Evolutionary conservation across 139 green algal species (phyloP).

Genomic region (Picochlorum sp.): DNA sequence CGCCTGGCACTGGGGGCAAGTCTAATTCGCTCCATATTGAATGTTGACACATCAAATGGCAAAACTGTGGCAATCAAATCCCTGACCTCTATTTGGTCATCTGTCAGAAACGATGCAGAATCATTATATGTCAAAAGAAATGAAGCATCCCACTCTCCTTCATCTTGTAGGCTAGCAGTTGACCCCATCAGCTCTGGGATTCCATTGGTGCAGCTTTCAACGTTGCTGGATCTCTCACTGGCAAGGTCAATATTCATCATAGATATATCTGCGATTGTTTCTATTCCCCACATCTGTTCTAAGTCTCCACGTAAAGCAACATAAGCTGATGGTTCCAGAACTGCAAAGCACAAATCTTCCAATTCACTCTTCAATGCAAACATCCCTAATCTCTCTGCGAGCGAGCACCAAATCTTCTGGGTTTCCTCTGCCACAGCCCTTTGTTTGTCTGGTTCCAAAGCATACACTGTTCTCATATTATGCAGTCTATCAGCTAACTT

Average conservation of each 20-base stretch:
- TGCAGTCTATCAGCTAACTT: conserved; percentile 95
- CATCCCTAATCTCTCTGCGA: conserved; percentile 87
- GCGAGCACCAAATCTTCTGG: conserved; percentile 78
- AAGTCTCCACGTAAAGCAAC: conserved; percentile 39
- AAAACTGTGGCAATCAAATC: conserved; percentile 57
- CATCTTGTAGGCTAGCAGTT: background rate
- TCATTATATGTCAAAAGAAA: background rate
- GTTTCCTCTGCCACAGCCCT: conserved; percentile 77
- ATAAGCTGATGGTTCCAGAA: conserved; percentile 65
- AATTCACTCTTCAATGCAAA: conserved; percentile 78
- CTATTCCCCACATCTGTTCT: conserved; percentile 34
- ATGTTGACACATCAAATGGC: conserved; percentile 72
- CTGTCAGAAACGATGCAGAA: conserved; percentile 3
- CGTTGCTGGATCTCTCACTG: too few species aligned
- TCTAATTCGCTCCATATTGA: conserved; percentile 44
- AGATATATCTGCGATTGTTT: conserved; percentile 9
- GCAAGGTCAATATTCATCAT: background rate
- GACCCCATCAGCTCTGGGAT: conserved; percentile 1
- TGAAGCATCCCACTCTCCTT: background rate
- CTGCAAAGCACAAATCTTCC: conserved; percentile 95
- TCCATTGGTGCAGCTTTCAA: background rate
- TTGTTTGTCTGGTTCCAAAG: conserved; percentile 62
- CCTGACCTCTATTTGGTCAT: conserved; percentile 20
- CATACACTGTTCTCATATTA: conserved; percentile 93
- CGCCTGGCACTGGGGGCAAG: conserved; percentile 2